Base-by-base conservation (phyloP, 2,329 filamentous ascomycete species). In the Sclerotinia sclerotiorum region DNA sequence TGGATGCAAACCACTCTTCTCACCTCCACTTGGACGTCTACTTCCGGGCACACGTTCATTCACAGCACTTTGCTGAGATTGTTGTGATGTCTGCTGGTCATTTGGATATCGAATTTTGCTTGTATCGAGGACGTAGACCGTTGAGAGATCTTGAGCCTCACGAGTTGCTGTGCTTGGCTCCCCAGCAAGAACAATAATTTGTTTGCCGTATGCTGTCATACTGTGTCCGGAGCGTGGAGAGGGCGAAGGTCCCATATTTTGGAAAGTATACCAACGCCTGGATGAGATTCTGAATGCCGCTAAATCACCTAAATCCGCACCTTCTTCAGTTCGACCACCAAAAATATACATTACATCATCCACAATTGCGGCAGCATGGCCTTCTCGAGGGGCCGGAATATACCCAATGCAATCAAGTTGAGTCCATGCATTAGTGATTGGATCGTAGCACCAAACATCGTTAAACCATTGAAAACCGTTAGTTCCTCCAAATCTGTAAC, bases 301-400 rank as follows among this genome's bases (percentile, higher is more conserved):
- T 55, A 99, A 84, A 79, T 99, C 95, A 46, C 94, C 95, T 5
- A 99, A 82, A 78, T 99, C 95, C 39, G 89, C 87, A 1, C 95
- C 95, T 74, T 98, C 94, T 77, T 97, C 93, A 0, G 93, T 97
- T 69, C 95, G 90, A 56, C 95, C 95, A 74, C 96, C 96, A 79
- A 99, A 99, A 70, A 99, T 89, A 81, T 99, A 99, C 96, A 99
- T 99, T 69, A 97, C 95, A 78, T 99, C 95, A 78, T 95, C 93
- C 55, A 99, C 94, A 27, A 99, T 83, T 5, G 94, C 90, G 19
- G 95, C 93, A 17, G 96, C 94, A 79, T 99, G 95, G 4, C 95
- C 95, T 83, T 99, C 95, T 70, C 95, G 88, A 24, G 94, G 90
- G 1, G 93, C 90, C 1, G 96, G 95, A 69, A 99, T 98, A 79